Conservation (phyloP, 495 filamentous ascomycete genomes). For the Trichoderma parareesei region DNA sequence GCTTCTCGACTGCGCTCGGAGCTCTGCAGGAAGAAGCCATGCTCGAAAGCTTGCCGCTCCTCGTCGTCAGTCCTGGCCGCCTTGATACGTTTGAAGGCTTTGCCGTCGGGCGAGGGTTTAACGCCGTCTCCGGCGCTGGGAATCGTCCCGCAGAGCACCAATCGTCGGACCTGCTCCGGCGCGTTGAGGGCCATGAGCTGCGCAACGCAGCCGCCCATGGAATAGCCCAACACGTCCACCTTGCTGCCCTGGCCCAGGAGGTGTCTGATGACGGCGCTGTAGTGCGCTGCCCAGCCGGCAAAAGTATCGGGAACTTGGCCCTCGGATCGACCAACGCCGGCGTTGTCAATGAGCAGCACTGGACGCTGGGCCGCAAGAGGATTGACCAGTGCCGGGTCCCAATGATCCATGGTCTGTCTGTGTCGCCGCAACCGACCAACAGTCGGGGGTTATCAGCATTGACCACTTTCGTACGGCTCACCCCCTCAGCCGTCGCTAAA, state of each 20-base stretch:
- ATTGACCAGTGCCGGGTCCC: conserved; percentile 25
- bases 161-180: conserved; percentile 15
- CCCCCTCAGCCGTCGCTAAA: too few species aligned
- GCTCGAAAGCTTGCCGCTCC: conserved; percentile 14
- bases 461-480: background rate
- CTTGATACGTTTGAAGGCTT: conserved; percentile 11
- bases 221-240: conserved; percentile 34
- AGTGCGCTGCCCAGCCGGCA: conserved; percentile 42
- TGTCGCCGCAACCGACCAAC: background rate
- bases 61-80: conserved; percentile 14
- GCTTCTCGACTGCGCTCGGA: conserved; percentile 17
- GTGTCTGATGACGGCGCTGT: conserved; percentile 52
- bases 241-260: background rate
- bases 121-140: conserved; percentile 16
- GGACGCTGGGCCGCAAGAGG: conserved; percentile 19
- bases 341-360: conserved; percentile 21
- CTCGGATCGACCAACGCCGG: conserved; percentile 20
- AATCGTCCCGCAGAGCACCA: conserved; percentile 22
- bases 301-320: conserved; percentile 19
- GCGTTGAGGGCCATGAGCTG: conserved; percentile 22
- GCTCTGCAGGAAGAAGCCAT: conserved; percentile 16
- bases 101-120: conserved; percentile 12
- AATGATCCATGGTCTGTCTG: conserved; percentile 24
- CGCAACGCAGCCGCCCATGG: conserved; percentile 23
- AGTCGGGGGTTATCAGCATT: background rate